Evolutionary conservation across 495 filamentous ascomycete genomes (phyloP), one percentile per base, ranked within the genome.

Genomic region (Entonaema liquescens): DNA sequence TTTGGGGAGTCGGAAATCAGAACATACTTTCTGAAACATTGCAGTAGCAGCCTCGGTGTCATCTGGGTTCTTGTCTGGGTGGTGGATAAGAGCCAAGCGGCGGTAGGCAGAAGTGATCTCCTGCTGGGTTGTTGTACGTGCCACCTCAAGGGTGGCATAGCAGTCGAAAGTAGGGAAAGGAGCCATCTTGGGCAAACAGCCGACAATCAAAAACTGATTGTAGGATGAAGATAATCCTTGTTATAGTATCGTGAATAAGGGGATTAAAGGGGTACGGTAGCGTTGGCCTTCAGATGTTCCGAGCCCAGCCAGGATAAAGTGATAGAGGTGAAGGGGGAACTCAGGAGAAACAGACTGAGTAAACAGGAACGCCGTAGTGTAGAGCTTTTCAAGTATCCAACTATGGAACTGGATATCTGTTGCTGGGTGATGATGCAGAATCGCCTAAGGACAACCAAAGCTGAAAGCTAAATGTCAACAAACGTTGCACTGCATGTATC

Each of bases 101-200:
- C 93, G 87, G 83, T 98, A 98, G 3, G 94, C 93, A 79, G 94
- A 94, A 87, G 96, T 98, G 80, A 98, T 92, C 56, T 97, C 89
- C n/a, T 82, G 82, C 6, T 95, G 92, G 28, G 82, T 85, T 11
- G 94, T 94, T 67, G 92, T 90, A 82, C 95, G 95, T 40, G 90
- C 88, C 8, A 98, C 84, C 15, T 90, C 92, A n/a, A 98, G 86
- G 74, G 97, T 93, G 86, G 96, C 95, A 83, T 98, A 98, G 82
- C 94, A 96, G 79, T 98, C 94, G 17, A 74, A 63, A 1, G 7
- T 19, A 0, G 71, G 63, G 7, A 52, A 0, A 5, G 70, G 11
- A 23, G 70, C 15, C 72, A 77, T 78, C 7, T 5, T 68, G 42
- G 44, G n/a, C 3, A 53, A 49, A 28, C 21, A 40, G 15, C 9